A percentile compares a stretch with the other conserved stretches of the same genome.
These are phyloP conservation scores for Metschnikowia borealis DNA, from an alignment of 805 yeast species.

Conservation along the genomic window DNA sequence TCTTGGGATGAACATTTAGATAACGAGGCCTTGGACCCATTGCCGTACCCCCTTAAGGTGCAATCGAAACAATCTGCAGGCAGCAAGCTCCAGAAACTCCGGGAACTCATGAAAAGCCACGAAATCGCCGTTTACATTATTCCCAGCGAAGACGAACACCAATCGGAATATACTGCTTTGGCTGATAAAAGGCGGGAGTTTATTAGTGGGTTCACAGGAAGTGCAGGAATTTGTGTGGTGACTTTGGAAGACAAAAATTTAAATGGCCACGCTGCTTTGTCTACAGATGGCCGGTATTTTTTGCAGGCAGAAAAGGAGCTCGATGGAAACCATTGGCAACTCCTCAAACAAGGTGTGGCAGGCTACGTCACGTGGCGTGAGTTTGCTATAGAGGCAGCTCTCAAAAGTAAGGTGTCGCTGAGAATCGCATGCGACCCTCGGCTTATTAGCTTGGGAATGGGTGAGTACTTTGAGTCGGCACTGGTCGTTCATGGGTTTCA, in stretches of 20 bases:
- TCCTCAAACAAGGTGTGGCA: conserved; percentile 75
- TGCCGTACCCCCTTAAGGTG: conserved; percentile 19
- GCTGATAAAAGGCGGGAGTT: conserved; percentile 19
- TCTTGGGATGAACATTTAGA: conserved; percentile 18
- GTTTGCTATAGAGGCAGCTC: conserved; percentile 56
- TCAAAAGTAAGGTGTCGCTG: conserved; percentile 45
- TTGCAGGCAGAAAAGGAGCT: conserved; percentile 84
- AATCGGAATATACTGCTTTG: conserved; percentile 17
- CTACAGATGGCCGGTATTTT: conserved; percentile 95
- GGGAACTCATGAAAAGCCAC: conserved; percentile 13
- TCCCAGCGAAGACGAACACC: conserved; percentile 21
- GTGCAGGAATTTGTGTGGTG: conserved; percentile 18
- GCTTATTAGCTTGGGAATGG: conserved; percentile 52
- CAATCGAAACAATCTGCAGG: not conserved
- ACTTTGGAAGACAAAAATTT: conserved; percentile 38
- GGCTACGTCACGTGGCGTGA: conserved; percentile 76
- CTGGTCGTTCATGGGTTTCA: conserved; percentile 20
- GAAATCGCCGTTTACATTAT: conserved; percentile 18
- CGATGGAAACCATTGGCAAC: conserved; percentile 64
- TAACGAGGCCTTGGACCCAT: conserved; percentile 21
- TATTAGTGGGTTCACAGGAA: conserved; percentile 18
- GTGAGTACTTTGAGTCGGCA: conserved; percentile 35
- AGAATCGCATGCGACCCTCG: conserved; percentile 83
- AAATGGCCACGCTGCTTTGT: conserved; percentile 68
- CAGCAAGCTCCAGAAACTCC: conserved; percentile 11